These are phyloP conservation scores for Boletus rubropictus DNA, from an alignment of 768 basidiomycete genomes.

Conservation along the genomic window DNA sequence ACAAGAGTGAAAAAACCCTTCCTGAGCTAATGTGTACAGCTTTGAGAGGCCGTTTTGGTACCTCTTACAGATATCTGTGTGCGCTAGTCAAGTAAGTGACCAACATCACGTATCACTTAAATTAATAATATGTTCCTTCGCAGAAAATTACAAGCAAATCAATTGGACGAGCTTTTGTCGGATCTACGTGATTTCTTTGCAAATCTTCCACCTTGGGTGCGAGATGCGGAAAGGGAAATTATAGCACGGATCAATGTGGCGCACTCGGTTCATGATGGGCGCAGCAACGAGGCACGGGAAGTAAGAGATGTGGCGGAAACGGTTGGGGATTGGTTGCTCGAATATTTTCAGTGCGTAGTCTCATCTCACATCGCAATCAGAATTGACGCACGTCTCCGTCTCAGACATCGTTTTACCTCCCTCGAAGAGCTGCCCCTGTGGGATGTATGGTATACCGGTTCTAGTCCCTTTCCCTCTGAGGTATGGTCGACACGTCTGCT, in stretches of 20 bases:
- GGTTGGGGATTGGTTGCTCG: slow-evolving; percentile 46
- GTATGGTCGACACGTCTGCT: slow-evolving; percentile 31
- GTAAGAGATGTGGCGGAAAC: slow-evolving; percentile 18
- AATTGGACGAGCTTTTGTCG: slow-evolving; percentile 36
- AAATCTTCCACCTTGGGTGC: slow-evolving; percentile 28
- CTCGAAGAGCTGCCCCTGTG: slow-evolving; percentile 52
- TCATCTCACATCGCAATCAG: background rate
- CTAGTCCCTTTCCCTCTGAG: slow-evolving; percentile 60
- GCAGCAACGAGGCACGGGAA: slow-evolving; percentile 14
- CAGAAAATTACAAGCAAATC: slow-evolving; percentile 38
- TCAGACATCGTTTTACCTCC: slow-evolving; percentile 39
- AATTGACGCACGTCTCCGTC: background rate
- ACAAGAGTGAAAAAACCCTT: slow-evolving; percentile 32
- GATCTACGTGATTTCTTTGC: slow-evolving; percentile 37
- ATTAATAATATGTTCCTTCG: slow-evolving; percentile 15
- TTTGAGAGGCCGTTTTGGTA: slow-evolving; percentile 40
- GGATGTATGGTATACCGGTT: slow-evolving; percentile 71
- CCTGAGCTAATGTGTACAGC: slow-evolving; percentile 42
- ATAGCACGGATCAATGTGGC: slow-evolving; percentile 23
- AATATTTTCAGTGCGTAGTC: slow-evolving; percentile 43
- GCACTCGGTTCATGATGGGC: slow-evolving; percentile 15
- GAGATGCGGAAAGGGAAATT: slow-evolving; percentile 31
- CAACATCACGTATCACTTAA: background rate
- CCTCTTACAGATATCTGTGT: slow-evolving; percentile 41
- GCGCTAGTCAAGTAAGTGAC: slow-evolving; percentile 43